Percentiles rank a stretch among this genome's conserved stretches.
Evolutionary conservation across 23 red algal genomes (phyloP).

Genomic region (Chondrus crispus): DNA sequence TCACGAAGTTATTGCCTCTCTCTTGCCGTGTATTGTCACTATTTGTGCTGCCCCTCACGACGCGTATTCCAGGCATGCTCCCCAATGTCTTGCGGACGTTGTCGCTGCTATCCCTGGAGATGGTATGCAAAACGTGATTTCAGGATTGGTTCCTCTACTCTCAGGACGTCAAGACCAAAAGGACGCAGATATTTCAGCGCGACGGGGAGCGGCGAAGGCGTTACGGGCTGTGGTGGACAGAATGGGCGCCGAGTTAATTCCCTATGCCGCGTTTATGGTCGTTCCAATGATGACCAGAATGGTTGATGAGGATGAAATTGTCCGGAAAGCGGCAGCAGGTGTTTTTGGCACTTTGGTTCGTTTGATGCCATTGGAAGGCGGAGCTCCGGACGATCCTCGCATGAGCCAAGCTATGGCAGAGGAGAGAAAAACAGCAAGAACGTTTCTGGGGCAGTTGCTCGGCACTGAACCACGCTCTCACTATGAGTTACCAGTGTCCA

Average conservation of each 20-base stretch:
- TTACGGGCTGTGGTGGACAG: slow-evolving; percentile 64
- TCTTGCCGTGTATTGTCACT: slow-evolving; percentile 51
- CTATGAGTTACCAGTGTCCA: slow-evolving; percentile 67
- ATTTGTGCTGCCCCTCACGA: slow-evolving; percentile 42
- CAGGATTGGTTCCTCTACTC: slow-evolving; percentile 77
- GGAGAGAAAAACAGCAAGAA: slow-evolving; percentile 65
- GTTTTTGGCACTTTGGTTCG: slow-evolving; percentile 89
- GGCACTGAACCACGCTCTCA: slow-evolving; percentile 61
- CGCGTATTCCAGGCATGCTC: not conserved
- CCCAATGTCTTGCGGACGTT: slow-evolving; percentile 71
- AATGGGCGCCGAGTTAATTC: slow-evolving; percentile 69
- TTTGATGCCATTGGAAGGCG: slow-evolving; percentile 94
- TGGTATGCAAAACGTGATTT: slow-evolving; percentile 77
- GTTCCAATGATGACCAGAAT: slow-evolving; percentile 90
- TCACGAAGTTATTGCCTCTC: slow-evolving; percentile 12
- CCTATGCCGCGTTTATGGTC: slow-evolving; percentile 91
- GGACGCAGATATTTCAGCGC: slow-evolving; percentile 17
- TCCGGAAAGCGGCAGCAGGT: slow-evolving; percentile 65
- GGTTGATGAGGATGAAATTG: slow-evolving; percentile 77
- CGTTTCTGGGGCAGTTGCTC: slow-evolving; percentile 87
- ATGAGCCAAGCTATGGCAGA: slow-evolving; percentile 27
- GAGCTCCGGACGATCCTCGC: slow-evolving; percentile 55
- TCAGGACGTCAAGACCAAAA: slow-evolving; percentile 37
- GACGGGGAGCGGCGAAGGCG: slow-evolving; percentile 51
- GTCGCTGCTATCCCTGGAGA: slow-evolving; percentile 45